Percentiles rank a stretch among this genome's conserved stretches.
Conservation (phyloP, 192 early-diverging fungal species). For the Coemansia sp. region DNA sequence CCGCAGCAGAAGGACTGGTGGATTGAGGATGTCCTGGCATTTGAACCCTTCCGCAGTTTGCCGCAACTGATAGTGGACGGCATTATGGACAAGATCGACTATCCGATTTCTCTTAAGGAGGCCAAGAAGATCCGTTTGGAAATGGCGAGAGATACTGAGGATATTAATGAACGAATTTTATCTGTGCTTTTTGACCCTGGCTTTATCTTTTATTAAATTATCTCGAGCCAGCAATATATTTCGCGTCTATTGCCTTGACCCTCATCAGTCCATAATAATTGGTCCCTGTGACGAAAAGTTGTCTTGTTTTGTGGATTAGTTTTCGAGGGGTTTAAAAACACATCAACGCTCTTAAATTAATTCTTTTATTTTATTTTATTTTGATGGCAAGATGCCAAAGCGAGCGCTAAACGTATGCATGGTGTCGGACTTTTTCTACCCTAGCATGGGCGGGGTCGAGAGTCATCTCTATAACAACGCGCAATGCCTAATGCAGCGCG, state of each 20-base stretch:
- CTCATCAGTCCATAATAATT: too few species aligned
- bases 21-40: background rate
- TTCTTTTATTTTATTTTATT: background rate
- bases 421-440: constrained; percentile 98
- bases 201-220: background rate
- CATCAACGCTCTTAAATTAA: background rate
- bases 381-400: background rate
- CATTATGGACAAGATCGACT: constrained; percentile 22
- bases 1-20: constrained; percentile 58
- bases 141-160: background rate
- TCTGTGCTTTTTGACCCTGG: background rate
- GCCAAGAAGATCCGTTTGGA: constrained; percentile 40
- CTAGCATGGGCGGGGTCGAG: constrained; percentile 95
- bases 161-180: background rate
- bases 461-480: constrained; percentile 91
- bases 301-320: too few species aligned
- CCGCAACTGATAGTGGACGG: constrained; percentile 11
- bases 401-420: constrained; percentile 62
- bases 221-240: background rate
- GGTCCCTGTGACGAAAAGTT: too few species aligned
- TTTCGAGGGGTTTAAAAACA: too few species aligned
- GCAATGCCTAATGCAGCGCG: constrained; percentile 82
- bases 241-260: too few species aligned
- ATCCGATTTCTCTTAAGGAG: constrained; percentile 37
- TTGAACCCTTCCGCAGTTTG: constrained; percentile 5